These are phyloP conservation scores for Phytophthora uliginosa DNA, from an alignment of 352 stramenopile species.

Conservation along the genomic window DNA sequence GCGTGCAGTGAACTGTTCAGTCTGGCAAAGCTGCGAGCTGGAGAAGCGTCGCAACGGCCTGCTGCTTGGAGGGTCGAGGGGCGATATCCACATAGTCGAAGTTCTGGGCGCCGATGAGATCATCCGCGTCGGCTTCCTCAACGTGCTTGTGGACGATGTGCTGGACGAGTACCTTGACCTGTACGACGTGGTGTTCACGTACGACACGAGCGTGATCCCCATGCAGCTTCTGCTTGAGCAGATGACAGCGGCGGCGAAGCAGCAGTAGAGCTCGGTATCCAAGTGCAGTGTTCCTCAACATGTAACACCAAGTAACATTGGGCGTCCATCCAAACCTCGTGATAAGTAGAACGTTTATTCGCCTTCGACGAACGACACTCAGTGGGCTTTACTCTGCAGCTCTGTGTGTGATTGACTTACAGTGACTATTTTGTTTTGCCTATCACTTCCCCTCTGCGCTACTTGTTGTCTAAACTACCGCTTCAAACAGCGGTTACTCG, in stretches of 20 bases:
- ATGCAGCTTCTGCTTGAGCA: constrained; percentile 62
- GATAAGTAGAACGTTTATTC: too few species aligned
- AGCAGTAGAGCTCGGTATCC: not conserved
- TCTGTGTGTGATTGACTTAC: too few species aligned
- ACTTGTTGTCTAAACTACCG: too few species aligned
- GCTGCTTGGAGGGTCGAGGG: constrained; percentile 71
- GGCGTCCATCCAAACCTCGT: too few species aligned
- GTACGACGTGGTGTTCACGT: constrained; percentile 77
- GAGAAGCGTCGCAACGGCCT: constrained; percentile 73
- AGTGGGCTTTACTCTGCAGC: too few species aligned
- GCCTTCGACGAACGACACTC: too few species aligned
- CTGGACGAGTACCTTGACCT: constrained; percentile 72
- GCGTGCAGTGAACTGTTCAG: constrained; percentile 67
- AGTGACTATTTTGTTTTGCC: too few species aligned
- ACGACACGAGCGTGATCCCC: constrained; percentile 64
- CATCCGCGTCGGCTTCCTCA: constrained; percentile 77
- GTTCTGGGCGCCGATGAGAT: constrained; percentile 67
- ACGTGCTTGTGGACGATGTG: constrained; percentile 73
- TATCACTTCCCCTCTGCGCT: too few species aligned
- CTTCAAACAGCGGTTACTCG: too few species aligned
- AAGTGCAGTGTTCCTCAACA: not conserved
- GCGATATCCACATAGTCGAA: constrained; percentile 65
- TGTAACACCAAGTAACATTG: too few species aligned
- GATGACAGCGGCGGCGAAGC: constrained; percentile 25
- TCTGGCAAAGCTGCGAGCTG: constrained; percentile 58